A percentile compares a stretch with the other conserved stretches of the same genome.
Conservation (phyloP, 2,329 filamentous ascomycete genomes). For the Scytalidium lignicola region DNA sequence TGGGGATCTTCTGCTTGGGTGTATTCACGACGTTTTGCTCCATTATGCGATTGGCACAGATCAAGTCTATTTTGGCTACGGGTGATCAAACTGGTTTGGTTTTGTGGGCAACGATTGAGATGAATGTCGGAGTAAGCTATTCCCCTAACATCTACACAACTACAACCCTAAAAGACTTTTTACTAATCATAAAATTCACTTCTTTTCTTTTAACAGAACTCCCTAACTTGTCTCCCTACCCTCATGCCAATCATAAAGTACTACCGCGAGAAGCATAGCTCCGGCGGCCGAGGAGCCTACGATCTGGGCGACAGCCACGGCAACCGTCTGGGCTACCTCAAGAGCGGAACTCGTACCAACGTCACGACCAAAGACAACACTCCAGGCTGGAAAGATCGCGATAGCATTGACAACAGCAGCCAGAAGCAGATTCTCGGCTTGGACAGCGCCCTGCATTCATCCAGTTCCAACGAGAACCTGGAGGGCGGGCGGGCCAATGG, state of each 20-base stretch:
- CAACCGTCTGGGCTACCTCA: background rate
- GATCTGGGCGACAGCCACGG: background rate
- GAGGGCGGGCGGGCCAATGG: background rate
- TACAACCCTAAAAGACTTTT: no score
- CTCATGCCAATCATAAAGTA: slow-evolving; percentile 6
- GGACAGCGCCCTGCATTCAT: background rate
- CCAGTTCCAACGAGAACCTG: background rate
- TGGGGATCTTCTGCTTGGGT: slow-evolving; percentile 44
- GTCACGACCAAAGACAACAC: background rate
- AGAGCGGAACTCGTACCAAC: background rate
- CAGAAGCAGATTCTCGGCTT: slow-evolving; percentile 3
- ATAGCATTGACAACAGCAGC: slow-evolving; percentile 5
- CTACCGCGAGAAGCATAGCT: slow-evolving; percentile 6
- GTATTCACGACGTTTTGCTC: slow-evolving; percentile 52
- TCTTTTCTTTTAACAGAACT: no score
- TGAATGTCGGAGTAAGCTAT: slow-evolving; percentile 47
- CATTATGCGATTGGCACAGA: slow-evolving; percentile 46
- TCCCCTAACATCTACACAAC: no score
- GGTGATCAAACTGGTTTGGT: slow-evolving; percentile 52
- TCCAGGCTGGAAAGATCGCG: slow-evolving; percentile 1
- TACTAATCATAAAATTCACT: no score
- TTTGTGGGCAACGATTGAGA: slow-evolving; percentile 52
- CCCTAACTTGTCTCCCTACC: slow-evolving; percentile 6
- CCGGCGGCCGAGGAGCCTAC: background rate
- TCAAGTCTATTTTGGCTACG: slow-evolving; percentile 45